Percentiles rank a stretch among this genome's conserved stretches.
Conservation (phyloP, 75 land plant species). For the Ceratopteris richardii region DNA sequence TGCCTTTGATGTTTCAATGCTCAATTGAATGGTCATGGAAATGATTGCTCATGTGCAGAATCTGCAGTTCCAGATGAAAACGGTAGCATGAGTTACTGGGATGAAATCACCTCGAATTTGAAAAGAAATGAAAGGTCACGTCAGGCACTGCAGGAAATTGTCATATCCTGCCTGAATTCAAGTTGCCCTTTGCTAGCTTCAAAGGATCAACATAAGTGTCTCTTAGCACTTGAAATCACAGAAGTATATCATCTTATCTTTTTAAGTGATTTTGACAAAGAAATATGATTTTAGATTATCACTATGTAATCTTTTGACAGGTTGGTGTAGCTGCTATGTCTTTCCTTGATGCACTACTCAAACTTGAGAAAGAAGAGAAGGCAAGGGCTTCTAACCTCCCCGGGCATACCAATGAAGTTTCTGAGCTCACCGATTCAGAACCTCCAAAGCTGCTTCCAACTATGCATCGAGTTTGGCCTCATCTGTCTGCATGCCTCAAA, state of each 20-base stretch:
- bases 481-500: slow-evolving; percentile 24
- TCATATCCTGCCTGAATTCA: slow-evolving; percentile 20
- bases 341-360: slow-evolving; percentile 16
- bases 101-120: slow-evolving; percentile 10
- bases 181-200: slow-evolving; percentile 34
- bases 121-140: slow-evolving; percentile 19
- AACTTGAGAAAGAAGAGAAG: slow-evolving; percentile 2
- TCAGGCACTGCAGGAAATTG: slow-evolving; percentile 14
- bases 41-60: too few species aligned
- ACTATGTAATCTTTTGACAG: slow-evolving; percentile 16
- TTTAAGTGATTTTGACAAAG: neutral
- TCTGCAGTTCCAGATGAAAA: too few species aligned
- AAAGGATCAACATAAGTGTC: slow-evolving; percentile 18
- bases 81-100: neutral
- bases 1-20: too few species aligned
- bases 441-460: slow-evolving; percentile 25
- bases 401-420: neutral
- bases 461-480: slow-evolving; percentile 34
- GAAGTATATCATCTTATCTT: slow-evolving; percentile 15
- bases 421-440: neutral
- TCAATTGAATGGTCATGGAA: too few species aligned
- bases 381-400: neutral
- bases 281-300: neutral
- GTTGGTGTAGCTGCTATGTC: slow-evolving; percentile 24
- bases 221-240: slow-evolving; percentile 25